Conservation (phyloP, 257 asterid species). For the Coffea canephora region DNA sequence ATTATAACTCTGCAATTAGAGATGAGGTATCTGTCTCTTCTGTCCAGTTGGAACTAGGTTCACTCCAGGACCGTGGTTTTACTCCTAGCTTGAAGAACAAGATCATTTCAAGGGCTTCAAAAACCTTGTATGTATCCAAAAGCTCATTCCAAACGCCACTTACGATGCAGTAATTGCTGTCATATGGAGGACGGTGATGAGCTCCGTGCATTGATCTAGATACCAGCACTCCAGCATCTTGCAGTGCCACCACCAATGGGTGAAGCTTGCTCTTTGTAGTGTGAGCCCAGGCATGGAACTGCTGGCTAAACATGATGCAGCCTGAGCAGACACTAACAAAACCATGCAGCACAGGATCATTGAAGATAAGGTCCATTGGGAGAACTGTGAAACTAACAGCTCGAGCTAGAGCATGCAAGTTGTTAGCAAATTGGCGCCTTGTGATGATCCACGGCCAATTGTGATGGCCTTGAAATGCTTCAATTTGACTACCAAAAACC, state of each 20-base stretch:
- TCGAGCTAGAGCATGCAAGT: slow-evolving; percentile 51
- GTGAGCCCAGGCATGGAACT: slow-evolving; percentile 89
- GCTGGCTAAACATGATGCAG: slow-evolving; percentile 77
- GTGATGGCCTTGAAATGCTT: slow-evolving; percentile 86
- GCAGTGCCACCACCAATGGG: slow-evolving; percentile 59
- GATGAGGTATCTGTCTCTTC: slow-evolving; percentile 32
- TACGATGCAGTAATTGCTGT: slow-evolving; percentile 80
- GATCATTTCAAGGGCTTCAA: slow-evolving; percentile 65
- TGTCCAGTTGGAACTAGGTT: slow-evolving; percentile 54
- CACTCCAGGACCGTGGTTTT: slow-evolving; percentile 70
- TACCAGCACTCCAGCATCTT: slow-evolving; percentile 66
- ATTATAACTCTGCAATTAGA: slow-evolving; percentile 2
- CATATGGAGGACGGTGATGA: slow-evolving; percentile 78
- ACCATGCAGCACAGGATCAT: slow-evolving; percentile 42
- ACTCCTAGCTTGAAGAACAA: slow-evolving; percentile 63
- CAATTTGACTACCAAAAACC: slow-evolving; percentile 63
- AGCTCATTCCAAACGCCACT: slow-evolving; percentile 71
- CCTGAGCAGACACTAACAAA: slow-evolving; percentile 63
- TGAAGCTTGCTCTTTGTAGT: slow-evolving; percentile 65
- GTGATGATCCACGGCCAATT: slow-evolving; percentile 86
- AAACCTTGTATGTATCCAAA: slow-evolving; percentile 47
- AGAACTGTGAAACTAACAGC: slow-evolving; percentile 51
- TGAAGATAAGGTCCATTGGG: slow-evolving; percentile 39
- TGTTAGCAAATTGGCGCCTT: slow-evolving; percentile 75
- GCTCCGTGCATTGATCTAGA: slow-evolving; percentile 62